Evolutionary conservation across 2,329 filamentous ascomycete genomes (phyloP), one percentile per base, ranked within the genome.

Genomic region (Aspergillus luchuensis): DNA sequence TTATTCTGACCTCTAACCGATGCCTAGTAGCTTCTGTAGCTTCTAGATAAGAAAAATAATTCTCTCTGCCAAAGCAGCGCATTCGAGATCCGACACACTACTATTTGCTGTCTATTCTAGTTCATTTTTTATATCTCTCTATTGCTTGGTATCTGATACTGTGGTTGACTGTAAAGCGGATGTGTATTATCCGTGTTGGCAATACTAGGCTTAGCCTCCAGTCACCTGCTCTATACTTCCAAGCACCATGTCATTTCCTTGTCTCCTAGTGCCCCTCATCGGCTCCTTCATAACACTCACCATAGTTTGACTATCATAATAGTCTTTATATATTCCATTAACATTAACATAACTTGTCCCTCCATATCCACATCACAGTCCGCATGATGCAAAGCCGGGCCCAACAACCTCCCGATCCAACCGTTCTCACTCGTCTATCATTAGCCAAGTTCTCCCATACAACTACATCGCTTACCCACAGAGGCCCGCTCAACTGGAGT

Each of bases 381-480:
- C 10, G 48, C 6, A 30, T 8, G 7, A 69, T 69, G 67, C 57
- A 65, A 61, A 50, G 36, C 5, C 21, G 5, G n/a, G 39, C 57
- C n/a, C 65, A 62, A 15, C 57, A 49, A 5, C 10, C 55, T 19
- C 61, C 62, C 6, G 59, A 60, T 7, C 39, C 21, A 15, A 63
- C 62, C 4, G 57, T 66, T 11, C 55, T 68, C 19, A 64, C 67
- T 33, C 70, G 68, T 57, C 61, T 77, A 28, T 60, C 69, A 8
- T 67, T 77, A 13, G 71, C 71, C n/a, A 81, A 81, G 59, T 81
- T 80, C 66, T 81, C 79, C 19, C 75, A 79, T 64, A 75, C 79
- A 15, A 79, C 74, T 5, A 75, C 74, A 4, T 69, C 75, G 11
- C 61, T 71, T 36, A 71, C 74, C 17, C 73, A 76, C 55, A 71